Evolutionary conservation across 2,329 filamentous ascomycete genomes (phyloP), one percentile per base, ranked within the genome.

Genomic region (Cercospora nicotianae): DNA sequence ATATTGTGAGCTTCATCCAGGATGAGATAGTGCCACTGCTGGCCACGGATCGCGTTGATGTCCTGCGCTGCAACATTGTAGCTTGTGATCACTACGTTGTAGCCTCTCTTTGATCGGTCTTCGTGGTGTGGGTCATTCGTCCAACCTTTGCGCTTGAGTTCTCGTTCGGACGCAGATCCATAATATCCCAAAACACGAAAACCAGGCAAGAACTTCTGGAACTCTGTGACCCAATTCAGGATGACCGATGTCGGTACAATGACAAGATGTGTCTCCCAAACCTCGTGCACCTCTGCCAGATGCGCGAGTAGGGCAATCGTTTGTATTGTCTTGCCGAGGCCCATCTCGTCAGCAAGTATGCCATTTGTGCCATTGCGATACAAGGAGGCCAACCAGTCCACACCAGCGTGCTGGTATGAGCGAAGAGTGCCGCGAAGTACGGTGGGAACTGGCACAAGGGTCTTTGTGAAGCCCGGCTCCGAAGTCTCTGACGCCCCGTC

Each of bases 191-290:
- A 84, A 65, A 99, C 96, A 78, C 97, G 98, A 84, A 99, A 99
- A 0, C 95, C 94, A 3, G 96, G 95, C 66, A 94, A 92, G 88
- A 94, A 99, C 79, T 99, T 99, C 77, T 98, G 98, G 85, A 99
- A 99, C 80, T 99, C 95, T 91, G 98, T 98, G 79, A 99, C 96
- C 95, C 95, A 99, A 77, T 99, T 99, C 72, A 99, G 87, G 86
- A 99, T 97, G 60, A 99, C 96, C 80, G 94, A 98, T 2, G 95
- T 99, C 1, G 95, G 95, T 1, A 99, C 95, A 69, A 99, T 91
- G 60, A 99, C 92, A 26, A 99, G 83, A 82, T 99, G 95, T 0
- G 95, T 93, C 0, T 96, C 95, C 96, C 95, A 99, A 5, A 96
- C 89, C 75, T 93, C 89, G 77, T 97, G 91, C 45, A 93, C 87